phyloP scores from a whole-genome alignment of 441 rosid species.

The Lagerstroemia fauriei region DNA sequence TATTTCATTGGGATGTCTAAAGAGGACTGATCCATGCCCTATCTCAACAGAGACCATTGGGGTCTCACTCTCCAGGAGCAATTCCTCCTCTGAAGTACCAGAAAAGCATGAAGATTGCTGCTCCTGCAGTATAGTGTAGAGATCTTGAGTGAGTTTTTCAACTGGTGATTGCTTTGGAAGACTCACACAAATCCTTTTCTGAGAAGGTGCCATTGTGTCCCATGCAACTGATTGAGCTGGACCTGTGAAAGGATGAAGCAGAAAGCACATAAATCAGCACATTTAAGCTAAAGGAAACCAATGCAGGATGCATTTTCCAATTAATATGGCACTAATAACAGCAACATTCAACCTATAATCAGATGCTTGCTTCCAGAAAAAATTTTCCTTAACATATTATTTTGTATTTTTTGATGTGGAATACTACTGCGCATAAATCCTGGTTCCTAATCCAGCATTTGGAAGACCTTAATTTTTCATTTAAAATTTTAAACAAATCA shows the following conservation, averaged over 20 bases:
- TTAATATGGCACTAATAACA: neutral
- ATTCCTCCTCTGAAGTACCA: constrained; percentile 83
- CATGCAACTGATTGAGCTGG: constrained; percentile 85
- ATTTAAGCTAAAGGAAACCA: neutral
- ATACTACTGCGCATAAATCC: neutral
- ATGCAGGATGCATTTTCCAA: neutral
- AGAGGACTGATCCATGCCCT: constrained; percentile 95
- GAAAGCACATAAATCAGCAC: neutral
- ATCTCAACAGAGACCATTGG: constrained; percentile 97
- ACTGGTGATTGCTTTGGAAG: constrained; percentile 83
- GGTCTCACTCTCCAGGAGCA: constrained; percentile 81
- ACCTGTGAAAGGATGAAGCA: constrained; percentile 46
- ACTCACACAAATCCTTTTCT: constrained; percentile 82
- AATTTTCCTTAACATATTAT: neutral
- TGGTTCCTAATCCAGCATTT: neutral
- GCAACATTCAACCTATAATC: neutral
- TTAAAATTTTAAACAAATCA: neutral
- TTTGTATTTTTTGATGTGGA: neutral
- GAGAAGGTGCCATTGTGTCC: constrained; percentile 84
- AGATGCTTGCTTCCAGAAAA: neutral
- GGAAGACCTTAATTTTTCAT: neutral
- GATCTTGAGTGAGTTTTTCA: constrained; percentile 88
- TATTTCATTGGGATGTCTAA: constrained; percentile 74
- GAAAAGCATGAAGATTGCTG: constrained; percentile 90
- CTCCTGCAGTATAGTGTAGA: constrained; percentile 80